phyloP scores from a whole-genome alignment of 352 stramenopile genomes.

The Phytophthora litchii region DNA sequence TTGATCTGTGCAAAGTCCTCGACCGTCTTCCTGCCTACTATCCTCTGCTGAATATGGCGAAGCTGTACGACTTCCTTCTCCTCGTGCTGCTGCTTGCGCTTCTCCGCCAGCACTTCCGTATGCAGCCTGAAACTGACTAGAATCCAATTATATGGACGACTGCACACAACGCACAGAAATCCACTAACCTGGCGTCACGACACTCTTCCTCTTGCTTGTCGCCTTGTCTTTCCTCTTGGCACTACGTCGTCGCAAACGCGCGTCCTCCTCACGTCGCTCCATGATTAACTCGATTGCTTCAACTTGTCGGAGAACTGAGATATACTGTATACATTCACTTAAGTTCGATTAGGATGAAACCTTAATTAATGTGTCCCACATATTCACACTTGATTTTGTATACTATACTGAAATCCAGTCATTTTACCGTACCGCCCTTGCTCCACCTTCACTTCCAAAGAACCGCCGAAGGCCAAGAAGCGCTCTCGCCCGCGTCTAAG shows the following conservation, averaged over 20 bases:
- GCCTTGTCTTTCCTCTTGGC: constrained; percentile 17
- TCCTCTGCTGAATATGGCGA: constrained; percentile 42
- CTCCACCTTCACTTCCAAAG: constrained; percentile 20
- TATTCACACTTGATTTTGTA: background rate
- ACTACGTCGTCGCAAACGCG: constrained; percentile 8
- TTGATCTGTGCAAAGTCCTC: constrained; percentile 56
- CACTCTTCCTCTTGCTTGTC: constrained; percentile 9
- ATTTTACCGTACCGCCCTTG: constrained; percentile 6
- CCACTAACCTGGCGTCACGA: constrained; percentile 9
- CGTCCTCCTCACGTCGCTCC: constrained; percentile 6
- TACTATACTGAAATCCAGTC: constrained; percentile 6
- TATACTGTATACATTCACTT: background rate
- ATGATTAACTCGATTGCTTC: constrained; percentile 13
- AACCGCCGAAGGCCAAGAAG: constrained; percentile 27
- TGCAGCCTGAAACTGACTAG: constrained; percentile 33
- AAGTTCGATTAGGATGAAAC: constrained; percentile 9
- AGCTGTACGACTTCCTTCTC: constrained; percentile 39
- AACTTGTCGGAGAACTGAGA: background rate
- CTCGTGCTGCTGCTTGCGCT: constrained; percentile 26
- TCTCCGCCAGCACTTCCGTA: constrained; percentile 27
- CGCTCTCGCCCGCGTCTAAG: background rate
- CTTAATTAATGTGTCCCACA: constrained; percentile 5
- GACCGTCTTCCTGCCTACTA: constrained; percentile 56
- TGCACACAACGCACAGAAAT: background rate
- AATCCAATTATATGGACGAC: background rate